Evolutionary conservation across 345 rosid species (phyloP), one percentile per base, ranked within the genome.

Genomic region (Heritiera littoralis): DNA sequence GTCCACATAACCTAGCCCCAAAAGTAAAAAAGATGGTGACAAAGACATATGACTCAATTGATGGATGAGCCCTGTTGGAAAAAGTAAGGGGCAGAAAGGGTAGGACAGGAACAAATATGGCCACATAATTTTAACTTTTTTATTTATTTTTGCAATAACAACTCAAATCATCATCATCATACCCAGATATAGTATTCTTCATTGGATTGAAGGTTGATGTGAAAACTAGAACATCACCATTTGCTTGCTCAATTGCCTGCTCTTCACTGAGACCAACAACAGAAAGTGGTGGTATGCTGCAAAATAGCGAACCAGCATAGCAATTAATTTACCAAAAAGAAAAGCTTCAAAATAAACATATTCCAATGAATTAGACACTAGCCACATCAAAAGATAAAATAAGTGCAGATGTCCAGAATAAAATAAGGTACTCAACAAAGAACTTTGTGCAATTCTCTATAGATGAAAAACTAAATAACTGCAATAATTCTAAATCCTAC

Each of bases 121-220:
- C 74, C 3, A 13, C 40, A 70, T 4, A 12, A 20, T 1, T 46
- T 43, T 69, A 46, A 1, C 23, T 67, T 69, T 14, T 15, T 52
- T 23, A 23, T 1, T 41, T 18, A 52, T 66, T 41, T 0, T 23
- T 35, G 41, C 41, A 60, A 83, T 74, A 72, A 20, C 45, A 74
- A 65, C 38, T 46, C 58, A 79, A 69, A 63, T 70, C 51, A 55
- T 48, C 38, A 55, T 80, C 38, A 55, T 80, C 93, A 28, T 92
- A 96, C 98, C 97, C 98, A 81, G 99, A 94, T 80, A 96, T 75
- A 54, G 95, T 90, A 83, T 94, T 94, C 93, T 87, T 96, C 99
- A 96, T 94, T 38, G 99, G 97, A 75, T 92, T 96, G 89, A 96
- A 96, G 70, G 91, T 79, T 77, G 99, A 96, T 54, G 98, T 91